Evolutionary conservation across 768 basidiomycete species (phyloP), one percentile per base, ranked within the genome.

Genomic region (Lactifluus piperatus): DNA sequence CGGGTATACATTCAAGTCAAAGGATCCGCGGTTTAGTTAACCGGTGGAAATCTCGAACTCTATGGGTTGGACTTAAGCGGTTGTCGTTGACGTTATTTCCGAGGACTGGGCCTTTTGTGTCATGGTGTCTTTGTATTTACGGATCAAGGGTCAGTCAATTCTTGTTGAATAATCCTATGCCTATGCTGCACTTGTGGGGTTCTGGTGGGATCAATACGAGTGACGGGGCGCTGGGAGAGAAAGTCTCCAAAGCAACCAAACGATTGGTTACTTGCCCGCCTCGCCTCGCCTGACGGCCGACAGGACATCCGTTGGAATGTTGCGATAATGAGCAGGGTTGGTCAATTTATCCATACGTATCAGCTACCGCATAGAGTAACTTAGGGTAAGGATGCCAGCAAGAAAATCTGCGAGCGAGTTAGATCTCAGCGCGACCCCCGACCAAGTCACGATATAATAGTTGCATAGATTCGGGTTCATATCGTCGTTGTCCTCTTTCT

Each of bases 91-190:
- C 49, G 27, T 51, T 41, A 51, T 56, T 45, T 26, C 29, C 52
- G 58, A 59, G 46, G 24, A 47, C 44, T 50, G 49, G 54, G 45
- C 9, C 32, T 30, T 41, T 56, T 47, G 34, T 56, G 16, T 51
- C 56, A 56, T 60, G 54, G 5, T 55, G 48, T 51, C 9, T 54
- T 34, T n/a, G 18, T 41, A 14, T 34, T 36, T 18, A 27, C 22
- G 29, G 20, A 45, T 51, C 18, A 27, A 37, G n/a, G 45, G 36
- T 47, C 24, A 10, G 49, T 11, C 32, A 34, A 22, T 53, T 14
- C n/a, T 47, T 46, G n/a, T 44, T 8, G 36, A 34, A 22, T 43
- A 43, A 20, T 43, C 9, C 41, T 20, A 18, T 8, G 18, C 18
- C 16, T 39, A 18, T 18, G 18, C 39, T n/a, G 39, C 16, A n/a